Conservation (phyloP, 768 basidiomycete species). For the Calocera viscosa region DNA sequence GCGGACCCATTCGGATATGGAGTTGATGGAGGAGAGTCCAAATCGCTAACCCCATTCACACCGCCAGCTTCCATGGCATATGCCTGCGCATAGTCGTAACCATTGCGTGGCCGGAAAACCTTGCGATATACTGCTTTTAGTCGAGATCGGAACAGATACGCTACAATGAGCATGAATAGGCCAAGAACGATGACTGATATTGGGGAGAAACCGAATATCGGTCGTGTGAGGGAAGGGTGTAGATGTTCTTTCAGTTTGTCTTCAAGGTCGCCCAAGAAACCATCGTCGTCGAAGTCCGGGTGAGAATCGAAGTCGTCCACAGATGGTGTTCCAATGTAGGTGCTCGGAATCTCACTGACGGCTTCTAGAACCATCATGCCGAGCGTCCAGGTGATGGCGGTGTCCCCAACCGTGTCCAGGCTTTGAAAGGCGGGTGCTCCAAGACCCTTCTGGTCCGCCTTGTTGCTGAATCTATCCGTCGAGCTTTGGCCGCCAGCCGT, state of each 20-base stretch:
- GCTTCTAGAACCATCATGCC: constrained; percentile 99
- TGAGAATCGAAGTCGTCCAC: constrained; percentile 56
- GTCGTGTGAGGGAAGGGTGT: constrained; percentile 46
- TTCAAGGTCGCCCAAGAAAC: constrained; percentile 47
- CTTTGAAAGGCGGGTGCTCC: constrained; percentile 72
- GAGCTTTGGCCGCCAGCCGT: constrained; percentile 27
- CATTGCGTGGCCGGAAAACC: not conserved
- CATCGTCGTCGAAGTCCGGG: constrained; percentile 42
- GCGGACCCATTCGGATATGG: not conserved
- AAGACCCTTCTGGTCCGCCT: not conserved
- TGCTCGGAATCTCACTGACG: constrained; percentile 61
- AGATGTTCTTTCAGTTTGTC: constrained; percentile 54
- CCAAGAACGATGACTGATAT: not conserved
- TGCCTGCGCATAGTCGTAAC: constrained; percentile 5
- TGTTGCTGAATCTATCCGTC: constrained; percentile 31
- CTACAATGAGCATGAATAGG: not conserved
- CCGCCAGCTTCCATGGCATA: not conserved
- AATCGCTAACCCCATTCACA: not conserved
- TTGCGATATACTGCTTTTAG: constrained; percentile 6
- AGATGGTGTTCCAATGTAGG: constrained; percentile 35
- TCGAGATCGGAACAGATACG: not conserved
- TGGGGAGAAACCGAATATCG: constrained; percentile 17
- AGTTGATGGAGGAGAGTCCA: not conserved
- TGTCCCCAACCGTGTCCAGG: constrained; percentile 79
- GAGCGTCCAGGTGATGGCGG: constrained; percentile 93